Evolutionary conservation across 441 rosid genomes (phyloP).

Genomic region (Bocquillonia castaneifolia): DNA sequence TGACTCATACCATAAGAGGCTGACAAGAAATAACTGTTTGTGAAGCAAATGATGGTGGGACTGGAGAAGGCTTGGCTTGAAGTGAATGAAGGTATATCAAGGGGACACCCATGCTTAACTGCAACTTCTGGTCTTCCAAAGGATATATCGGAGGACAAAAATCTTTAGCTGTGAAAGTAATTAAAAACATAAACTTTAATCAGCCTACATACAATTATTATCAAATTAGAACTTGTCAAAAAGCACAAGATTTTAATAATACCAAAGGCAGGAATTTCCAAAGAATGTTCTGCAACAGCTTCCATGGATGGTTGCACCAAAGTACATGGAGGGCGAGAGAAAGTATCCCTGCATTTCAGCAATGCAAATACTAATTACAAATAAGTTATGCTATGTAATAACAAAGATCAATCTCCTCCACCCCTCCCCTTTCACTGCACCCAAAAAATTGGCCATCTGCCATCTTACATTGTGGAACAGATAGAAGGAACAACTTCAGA

Average conservation of each 20-base stretch:
- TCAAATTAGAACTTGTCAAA: not conserved
- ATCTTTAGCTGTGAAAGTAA: conserved; percentile 50
- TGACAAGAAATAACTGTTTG: conserved; percentile 82
- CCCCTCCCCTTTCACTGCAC: not conserved
- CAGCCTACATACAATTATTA: conserved; percentile 5
- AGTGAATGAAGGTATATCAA: conserved; percentile 76
- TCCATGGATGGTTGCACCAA: conserved; percentile 88
- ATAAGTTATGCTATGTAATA: not conserved
- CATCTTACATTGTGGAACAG: not conserved
- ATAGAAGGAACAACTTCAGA: not conserved
- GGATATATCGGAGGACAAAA: conserved; percentile 93
- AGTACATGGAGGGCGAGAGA: conserved; percentile 78
- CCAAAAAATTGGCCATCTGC: not conserved
- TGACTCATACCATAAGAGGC: conserved; percentile 75
- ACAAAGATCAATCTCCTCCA: not conserved
- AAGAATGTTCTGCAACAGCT: conserved; percentile 40
- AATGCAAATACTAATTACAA: conserved; percentile 21
- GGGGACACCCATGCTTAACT: conserved; percentile 54
- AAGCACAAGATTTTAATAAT: conserved; percentile 14
- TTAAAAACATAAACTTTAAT: conserved; percentile 22
- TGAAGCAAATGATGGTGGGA: conserved; percentile 74
- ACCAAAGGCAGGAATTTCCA: conserved; percentile 82
- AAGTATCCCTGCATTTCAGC: conserved; percentile 75
- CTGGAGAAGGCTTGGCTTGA: conserved; percentile 89
- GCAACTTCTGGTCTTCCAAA: conserved; percentile 63